These are phyloP conservation scores for Cercophora newfieldiana DNA, from an alignment of 495 filamentous ascomycete species.

Conservation along the genomic window DNA sequence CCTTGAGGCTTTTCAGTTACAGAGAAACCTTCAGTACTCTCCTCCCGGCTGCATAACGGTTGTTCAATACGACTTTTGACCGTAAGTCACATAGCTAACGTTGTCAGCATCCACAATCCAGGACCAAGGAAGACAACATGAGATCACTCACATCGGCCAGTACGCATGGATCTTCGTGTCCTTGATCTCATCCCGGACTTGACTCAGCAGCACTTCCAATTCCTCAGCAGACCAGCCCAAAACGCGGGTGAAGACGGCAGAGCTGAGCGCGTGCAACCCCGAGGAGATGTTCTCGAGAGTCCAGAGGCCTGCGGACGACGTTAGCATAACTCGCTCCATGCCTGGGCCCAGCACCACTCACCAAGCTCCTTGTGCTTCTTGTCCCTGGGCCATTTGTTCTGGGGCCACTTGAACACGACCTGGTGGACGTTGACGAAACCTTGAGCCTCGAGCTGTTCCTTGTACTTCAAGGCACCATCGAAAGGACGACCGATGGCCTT, in stretches of 20 bases:
- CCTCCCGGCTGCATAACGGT: no score
- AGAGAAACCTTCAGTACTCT: no score
- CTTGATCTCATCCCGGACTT: slow-evolving; percentile 36
- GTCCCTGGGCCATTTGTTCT: slow-evolving; percentile 46
- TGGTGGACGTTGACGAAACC: slow-evolving; percentile 35
- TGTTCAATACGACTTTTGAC: background rate
- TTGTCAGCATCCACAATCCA: background rate
- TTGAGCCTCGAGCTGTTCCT: slow-evolving; percentile 19
- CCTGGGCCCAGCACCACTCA: slow-evolving; percentile 17
- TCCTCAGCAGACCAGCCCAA: slow-evolving; percentile 33
- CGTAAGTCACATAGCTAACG: background rate
- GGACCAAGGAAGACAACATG: background rate
- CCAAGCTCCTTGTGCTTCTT: slow-evolving; percentile 52
- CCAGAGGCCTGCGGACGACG: slow-evolving; percentile 23
- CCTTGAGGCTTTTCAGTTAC: no score
- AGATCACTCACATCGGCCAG: slow-evolving; percentile 20
- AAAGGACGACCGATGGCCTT: background rate
- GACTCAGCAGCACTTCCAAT: slow-evolving; percentile 27
- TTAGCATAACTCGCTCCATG: background rate
- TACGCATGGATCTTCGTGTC: slow-evolving; percentile 34
- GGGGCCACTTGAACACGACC: slow-evolving; percentile 34
- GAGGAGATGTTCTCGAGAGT: slow-evolving; percentile 35
- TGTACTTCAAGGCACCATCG: slow-evolving; percentile 6
- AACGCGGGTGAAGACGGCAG: slow-evolving; percentile 32
- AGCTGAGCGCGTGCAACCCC: slow-evolving; percentile 48